These are phyloP conservation scores for Clathrospora elynae DNA, from an alignment of 2,329 filamentous ascomycete species.

Conservation along the genomic window DNA sequence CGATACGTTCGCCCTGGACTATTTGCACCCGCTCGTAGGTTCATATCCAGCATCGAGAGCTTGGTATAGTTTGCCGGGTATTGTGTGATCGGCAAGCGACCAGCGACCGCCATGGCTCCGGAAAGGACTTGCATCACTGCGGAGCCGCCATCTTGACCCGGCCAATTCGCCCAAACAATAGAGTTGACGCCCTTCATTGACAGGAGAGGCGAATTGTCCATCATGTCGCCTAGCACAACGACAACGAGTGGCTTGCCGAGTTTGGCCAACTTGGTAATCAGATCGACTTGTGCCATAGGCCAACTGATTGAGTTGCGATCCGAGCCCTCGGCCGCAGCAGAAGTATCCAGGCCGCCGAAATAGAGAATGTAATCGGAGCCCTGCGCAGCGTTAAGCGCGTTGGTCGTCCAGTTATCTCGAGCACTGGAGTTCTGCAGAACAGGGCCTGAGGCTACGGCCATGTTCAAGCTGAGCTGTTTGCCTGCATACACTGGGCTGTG, in stretches of 20 bases:
- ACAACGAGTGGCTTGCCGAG: constrained; percentile 59
- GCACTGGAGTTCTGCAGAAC: constrained; percentile 20
- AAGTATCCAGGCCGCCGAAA: constrained; percentile 61
- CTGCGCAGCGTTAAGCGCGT: constrained; percentile 42
- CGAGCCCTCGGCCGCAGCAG: constrained; percentile 57
- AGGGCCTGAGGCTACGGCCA: constrained; percentile 36
- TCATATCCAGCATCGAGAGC: constrained; percentile 62
- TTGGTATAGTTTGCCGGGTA: constrained; percentile 60
- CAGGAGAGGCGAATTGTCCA: constrained; percentile 59
- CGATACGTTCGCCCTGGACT: constrained; percentile 63
- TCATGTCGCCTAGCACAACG: constrained; percentile 57
- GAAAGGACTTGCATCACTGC: constrained; percentile 62
- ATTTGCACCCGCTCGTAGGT: constrained; percentile 52
- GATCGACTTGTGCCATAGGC: constrained; percentile 57
- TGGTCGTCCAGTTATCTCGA: constrained; percentile 21
- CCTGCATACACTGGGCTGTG: constrained; percentile 61
- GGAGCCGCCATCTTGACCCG: constrained; percentile 63
- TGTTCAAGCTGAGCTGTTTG: constrained; percentile 52
- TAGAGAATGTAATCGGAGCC: constrained; percentile 60
- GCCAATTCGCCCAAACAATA: constrained; percentile 64
- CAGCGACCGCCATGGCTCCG: constrained; percentile 58
- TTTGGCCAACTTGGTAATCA: constrained; percentile 56
- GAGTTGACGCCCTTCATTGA: constrained; percentile 56
- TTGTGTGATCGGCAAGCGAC: constrained; percentile 60
- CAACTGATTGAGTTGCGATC: constrained; percentile 60